phyloP scores from a whole-genome alignment of 257 asterid genomes.

The Solanum neorickii region DNA sequence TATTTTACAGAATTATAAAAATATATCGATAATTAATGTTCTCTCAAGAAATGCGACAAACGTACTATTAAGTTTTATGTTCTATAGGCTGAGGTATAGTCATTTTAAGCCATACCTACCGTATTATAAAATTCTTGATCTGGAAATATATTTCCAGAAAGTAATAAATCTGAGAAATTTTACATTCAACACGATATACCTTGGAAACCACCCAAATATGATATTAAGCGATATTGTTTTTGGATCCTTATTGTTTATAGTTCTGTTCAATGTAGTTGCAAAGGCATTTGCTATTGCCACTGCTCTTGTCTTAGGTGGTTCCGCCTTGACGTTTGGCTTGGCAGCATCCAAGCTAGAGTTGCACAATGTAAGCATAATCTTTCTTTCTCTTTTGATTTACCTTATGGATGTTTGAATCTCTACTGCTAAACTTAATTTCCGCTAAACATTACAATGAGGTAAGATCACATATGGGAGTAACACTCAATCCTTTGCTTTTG shows the following conservation, averaged over 20 bases:
- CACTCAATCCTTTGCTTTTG: neutral
- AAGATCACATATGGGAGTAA: neutral
- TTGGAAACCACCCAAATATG: too few relatives aligned
- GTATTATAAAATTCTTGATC: too few relatives aligned
- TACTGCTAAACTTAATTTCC: neutral
- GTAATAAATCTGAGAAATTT: neutral
- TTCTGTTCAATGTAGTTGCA: conserved; percentile 44
- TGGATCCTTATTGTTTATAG: neutral
- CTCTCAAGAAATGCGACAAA: neutral
- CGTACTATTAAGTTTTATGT: neutral
- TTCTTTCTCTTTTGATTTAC: neutral
- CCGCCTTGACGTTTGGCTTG: conserved; percentile 39
- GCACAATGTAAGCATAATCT: conserved; percentile 38
- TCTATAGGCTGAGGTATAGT: neutral
- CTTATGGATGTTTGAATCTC: neutral
- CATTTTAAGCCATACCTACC: neutral
- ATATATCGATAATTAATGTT: neutral
- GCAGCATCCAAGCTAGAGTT: conserved; percentile 56
- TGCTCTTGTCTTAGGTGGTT: conserved; percentile 67
- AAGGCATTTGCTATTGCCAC: conserved; percentile 80
- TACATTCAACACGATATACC: neutral
- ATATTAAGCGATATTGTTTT: neutral
- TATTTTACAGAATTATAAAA: neutral
- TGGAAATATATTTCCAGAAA: neutral
- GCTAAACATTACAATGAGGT: neutral